Evolutionary conservation across 2,329 filamentous ascomycete species (phyloP).

Genomic region (Pleoardoris graminearum): DNA sequence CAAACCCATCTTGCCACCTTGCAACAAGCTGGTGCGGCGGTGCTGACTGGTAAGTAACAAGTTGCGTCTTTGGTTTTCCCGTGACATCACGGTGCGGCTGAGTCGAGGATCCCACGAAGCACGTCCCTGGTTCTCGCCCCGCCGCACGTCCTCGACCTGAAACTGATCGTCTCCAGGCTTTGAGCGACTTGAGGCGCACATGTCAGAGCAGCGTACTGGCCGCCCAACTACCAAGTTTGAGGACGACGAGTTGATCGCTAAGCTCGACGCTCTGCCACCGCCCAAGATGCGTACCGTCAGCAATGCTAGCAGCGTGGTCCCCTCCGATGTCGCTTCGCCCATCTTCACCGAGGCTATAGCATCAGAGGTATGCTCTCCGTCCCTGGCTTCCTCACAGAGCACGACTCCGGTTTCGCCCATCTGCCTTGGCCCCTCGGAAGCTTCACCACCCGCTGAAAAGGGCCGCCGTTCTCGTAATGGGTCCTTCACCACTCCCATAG

Average conservation of each 20-base stretch:
- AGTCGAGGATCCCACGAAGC: conserved; percentile 6
- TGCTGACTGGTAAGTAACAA: conserved; percentile 46
- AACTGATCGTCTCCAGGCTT: conserved; percentile 29
- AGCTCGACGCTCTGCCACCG: conserved; percentile 31
- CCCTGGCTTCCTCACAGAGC: conserved; percentile 27
- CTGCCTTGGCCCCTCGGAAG: conserved; percentile 29
- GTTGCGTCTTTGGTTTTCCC: conserved; percentile 11
- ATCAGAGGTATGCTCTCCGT: conserved; percentile 27
- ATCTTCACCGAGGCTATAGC: conserved; percentile 27
- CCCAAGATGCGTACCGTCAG: conserved; percentile 32
- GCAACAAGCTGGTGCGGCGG: conserved; percentile 51
- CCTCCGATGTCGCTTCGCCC: conserved; percentile 32
- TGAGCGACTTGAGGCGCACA: conserved; percentile 37
- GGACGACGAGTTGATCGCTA: conserved; percentile 27
- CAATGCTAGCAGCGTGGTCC: conserved; percentile 36
- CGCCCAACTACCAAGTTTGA: conserved; percentile 21
- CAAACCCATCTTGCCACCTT: conserved; percentile 41
- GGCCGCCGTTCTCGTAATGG: conserved; percentile 28
- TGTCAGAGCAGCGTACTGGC: conserved; percentile 16
- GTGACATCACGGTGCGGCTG: conserved; percentile 15
- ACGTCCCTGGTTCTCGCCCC: background rate
- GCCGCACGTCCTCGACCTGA: background rate
- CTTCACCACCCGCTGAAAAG: conserved; percentile 14
- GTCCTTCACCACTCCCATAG: conserved; percentile 40
- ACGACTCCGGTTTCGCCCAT: conserved; percentile 35